These are phyloP conservation scores for Leccinum subtestaceum DNA, from an alignment of 768 basidiomycete species.

Conservation along the genomic window DNA sequence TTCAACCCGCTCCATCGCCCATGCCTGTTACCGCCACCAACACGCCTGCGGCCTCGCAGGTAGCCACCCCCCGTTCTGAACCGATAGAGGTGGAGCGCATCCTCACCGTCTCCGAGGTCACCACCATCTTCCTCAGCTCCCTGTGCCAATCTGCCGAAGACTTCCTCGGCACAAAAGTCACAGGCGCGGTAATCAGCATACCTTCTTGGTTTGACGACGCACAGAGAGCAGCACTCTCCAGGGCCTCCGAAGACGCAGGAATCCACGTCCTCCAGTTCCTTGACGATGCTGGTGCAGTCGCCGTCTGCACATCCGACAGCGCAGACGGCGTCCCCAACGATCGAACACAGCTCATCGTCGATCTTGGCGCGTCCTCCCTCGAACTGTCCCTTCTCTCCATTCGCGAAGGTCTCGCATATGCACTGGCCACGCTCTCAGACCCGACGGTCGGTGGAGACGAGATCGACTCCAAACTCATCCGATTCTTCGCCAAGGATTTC, in stretches of 20 bases:
- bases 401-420: conserved; percentile 69
- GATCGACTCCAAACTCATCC: conserved; percentile 80
- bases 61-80: conserved; percentile 55
- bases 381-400: conserved; percentile 68
- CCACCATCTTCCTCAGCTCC: conserved; percentile 80
- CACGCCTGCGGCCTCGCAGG: conserved; percentile 64
- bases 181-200: conserved; percentile 81
- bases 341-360: conserved; percentile 77
- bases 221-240: conserved; percentile 68
- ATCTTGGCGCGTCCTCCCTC: conserved; percentile 75
- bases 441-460: conserved; percentile 57
- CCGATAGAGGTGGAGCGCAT: conserved; percentile 65
- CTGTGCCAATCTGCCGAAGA: conserved; percentile 86
- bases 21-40: conserved; percentile 52
- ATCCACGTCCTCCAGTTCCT: conserved; percentile 82
- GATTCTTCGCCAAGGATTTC: conserved; percentile 93
- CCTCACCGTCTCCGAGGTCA: conserved; percentile 79
- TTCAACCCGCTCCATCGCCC: conserved; percentile 74
- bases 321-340: conserved; percentile 46
- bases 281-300: conserved; percentile 78
- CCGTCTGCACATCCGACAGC: conserved; percentile 51
- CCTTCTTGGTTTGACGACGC: conserved; percentile 70
- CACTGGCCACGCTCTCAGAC: conserved; percentile 52
- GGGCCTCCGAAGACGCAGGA: conserved; percentile 77
- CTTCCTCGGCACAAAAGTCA: conserved; percentile 78